Conservation (phyloP, 148 eudicot species). For the Diospyros lotus region DNA sequence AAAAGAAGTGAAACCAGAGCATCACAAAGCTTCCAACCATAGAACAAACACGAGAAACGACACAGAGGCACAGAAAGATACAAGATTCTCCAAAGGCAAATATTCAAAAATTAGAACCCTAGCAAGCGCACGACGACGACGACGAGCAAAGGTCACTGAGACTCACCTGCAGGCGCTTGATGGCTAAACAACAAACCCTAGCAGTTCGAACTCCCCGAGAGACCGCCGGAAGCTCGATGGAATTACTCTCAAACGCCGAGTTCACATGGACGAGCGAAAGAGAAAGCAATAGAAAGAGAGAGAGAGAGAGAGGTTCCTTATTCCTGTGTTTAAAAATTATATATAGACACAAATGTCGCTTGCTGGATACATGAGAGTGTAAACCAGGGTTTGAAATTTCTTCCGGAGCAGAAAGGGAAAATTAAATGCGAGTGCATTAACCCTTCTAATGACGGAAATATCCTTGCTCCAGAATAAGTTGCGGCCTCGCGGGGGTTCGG, state of each 20-base stretch:
- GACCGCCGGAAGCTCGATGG: neutral
- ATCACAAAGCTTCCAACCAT: neutral
- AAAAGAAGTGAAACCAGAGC: neutral
- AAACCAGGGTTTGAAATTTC: neutral
- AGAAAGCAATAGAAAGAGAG: conserved; percentile 3
- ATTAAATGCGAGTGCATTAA: too few relatives aligned
- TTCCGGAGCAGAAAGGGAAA: too few relatives aligned
- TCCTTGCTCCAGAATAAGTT: neutral
- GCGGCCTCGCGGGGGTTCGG: too few relatives aligned
- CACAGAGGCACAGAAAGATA: neutral
- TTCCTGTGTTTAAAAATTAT: neutral
- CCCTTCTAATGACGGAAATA: neutral
- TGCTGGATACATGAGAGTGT: conserved; percentile 4
- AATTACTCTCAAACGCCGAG: conserved; percentile 5
- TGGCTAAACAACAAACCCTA: neutral
- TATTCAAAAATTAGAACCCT: conserved; percentile 11
- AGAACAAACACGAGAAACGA: neutral
- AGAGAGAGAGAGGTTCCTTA: neutral
- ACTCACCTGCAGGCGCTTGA: conserved; percentile 9
- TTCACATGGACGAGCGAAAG: conserved; percentile 2
- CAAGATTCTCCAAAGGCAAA: neutral
- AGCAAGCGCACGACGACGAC: neutral
- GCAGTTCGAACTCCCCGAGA: neutral
- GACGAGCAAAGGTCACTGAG: neutral
- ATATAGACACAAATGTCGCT: conserved; percentile 13